Percentiles rank a stretch among this genome's conserved stretches.
These are phyloP conservation scores for Russula earlei DNA, from an alignment of 768 basidiomycete species.

Conservation along the genomic window DNA sequence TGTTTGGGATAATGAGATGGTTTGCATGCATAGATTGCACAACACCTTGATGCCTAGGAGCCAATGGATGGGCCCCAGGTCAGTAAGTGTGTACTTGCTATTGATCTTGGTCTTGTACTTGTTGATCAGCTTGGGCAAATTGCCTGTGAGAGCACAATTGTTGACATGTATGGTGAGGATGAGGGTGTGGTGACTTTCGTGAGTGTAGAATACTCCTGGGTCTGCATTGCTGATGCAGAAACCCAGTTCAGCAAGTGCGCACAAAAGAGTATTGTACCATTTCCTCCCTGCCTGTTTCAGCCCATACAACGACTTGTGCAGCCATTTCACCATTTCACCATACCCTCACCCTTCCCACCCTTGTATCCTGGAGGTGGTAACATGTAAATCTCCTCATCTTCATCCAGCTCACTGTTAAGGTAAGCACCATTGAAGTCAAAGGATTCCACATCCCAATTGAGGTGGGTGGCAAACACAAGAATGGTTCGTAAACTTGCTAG, in stretches of 20 bases:
- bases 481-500: too few species aligned
- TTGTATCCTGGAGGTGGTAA: too few species aligned
- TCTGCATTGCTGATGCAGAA: neutral
- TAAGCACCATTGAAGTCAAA: too few species aligned
- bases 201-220: neutral
- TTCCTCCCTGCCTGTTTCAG: neutral
- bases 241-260: neutral
- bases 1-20: too few species aligned
- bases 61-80: neutral
- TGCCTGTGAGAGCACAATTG: neutral
- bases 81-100: neutral
- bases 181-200: fast-evolving
- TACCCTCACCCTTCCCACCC: too few species aligned
- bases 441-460: too few species aligned
- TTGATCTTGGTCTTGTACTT: neutral
- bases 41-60: neutral
- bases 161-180: neutral
- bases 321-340: neutral
- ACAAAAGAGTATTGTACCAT: neutral
- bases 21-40: too few species aligned
- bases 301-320: neutral
- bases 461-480: too few species aligned
- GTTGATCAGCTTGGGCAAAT: neutral
- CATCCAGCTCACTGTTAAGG: too few species aligned
- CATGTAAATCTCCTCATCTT: too few species aligned